Evolutionary conservation across 192 early-diverging fungal species (phyloP), one percentile per base, ranked within the genome.

Genomic region (Spizellomyces sp.): DNA sequence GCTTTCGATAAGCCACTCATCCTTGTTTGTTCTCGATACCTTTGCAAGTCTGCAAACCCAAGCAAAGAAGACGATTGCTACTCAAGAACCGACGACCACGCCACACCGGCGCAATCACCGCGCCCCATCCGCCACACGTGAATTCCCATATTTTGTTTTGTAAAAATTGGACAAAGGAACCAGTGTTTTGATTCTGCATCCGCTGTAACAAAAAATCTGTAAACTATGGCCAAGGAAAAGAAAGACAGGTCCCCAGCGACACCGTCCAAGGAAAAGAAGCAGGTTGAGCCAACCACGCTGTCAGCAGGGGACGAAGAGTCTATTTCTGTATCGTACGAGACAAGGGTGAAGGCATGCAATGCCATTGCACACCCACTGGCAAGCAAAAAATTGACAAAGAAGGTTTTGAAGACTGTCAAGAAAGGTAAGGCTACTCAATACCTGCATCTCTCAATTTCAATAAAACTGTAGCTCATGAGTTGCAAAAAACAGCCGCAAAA

Each of bases 331-430:
- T 65, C 75, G 36, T 88, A 88, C 74, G 86, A 89, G 64, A 73
- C 82, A 46, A 75, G 86, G 50, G 67, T 86, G 45, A 68, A 79
- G 56, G 89, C 84, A 42, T 66, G 89, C 50, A 89, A 81, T 27
- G 80, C 88, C 46, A 92, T 96, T 69, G 91, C 94, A 67, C 81
- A 86, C 58, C 94, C 94, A 22, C 78, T 96, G 74, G 93, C 94
- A 43, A 83, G 86, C 45, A 87, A 93, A 76, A 91, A 93, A 78
- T 78, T 96, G 19, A 89, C 85, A 48, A 93, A 94, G 83, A 91
- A 93, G 84, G 81, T 94, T 45, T 82, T 91, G 67, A 95, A 91
- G 85, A 92, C 91, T 73, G 90, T 96, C 48, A 96, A 94, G 83
- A 92, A 92, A 80, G 92, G 92, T 96, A 74, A 48, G 48, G 5